Conservation (phyloP, 306 rosid species). For the Neltuma alba region DNA sequence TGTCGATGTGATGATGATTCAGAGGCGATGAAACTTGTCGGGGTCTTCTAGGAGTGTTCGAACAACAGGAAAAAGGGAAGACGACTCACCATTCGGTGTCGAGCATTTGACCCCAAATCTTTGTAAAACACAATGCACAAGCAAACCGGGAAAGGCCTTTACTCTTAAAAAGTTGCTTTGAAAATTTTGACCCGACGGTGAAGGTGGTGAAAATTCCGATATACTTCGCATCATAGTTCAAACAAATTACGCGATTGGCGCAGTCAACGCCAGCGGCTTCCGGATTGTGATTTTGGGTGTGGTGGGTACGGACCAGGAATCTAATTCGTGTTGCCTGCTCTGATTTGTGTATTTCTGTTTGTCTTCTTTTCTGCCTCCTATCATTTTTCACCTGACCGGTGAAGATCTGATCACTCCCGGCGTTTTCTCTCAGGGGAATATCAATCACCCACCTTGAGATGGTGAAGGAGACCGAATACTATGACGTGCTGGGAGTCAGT, state of each 20-base stretch:
- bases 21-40: not conserved
- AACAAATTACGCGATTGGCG: not conserved
- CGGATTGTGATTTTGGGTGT: not conserved
- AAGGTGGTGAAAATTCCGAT: not conserved
- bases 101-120: not conserved
- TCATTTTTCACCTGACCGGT: not conserved
- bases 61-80: not conserved
- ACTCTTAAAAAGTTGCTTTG: not conserved
- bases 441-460: conserved; percentile 45
- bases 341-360: not conserved
- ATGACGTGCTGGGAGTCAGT: conserved; percentile 88
- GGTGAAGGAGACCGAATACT: conserved; percentile 98
- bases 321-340: not conserved
- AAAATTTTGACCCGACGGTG: not conserved
- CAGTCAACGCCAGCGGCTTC: not conserved
- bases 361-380: not conserved
- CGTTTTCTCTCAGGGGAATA: conserved; percentile 2
- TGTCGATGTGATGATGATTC: not conserved
- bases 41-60: not conserved
- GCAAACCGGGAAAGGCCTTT: not conserved
- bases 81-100: not conserved
- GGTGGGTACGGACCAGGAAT: not conserved
- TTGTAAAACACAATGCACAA: not conserved
- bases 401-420: conserved; percentile 9
- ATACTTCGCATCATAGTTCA: not conserved